These are phyloP conservation scores for Colletotrichum orbiculare DNA, from an alignment of 2,329 filamentous ascomycete genomes.

Conservation along the genomic window DNA sequence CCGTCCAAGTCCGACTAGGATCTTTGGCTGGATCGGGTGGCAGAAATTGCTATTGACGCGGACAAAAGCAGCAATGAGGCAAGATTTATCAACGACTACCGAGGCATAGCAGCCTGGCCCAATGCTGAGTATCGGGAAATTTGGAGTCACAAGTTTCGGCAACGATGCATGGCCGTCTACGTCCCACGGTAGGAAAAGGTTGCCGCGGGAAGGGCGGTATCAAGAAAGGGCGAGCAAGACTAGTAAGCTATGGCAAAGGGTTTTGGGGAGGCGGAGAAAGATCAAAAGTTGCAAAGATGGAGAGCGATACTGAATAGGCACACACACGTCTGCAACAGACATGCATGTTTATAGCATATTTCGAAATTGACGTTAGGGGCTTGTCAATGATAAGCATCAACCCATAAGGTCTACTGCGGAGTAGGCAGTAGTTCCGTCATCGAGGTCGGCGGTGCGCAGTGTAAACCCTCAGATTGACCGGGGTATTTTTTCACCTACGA, in stretches of 20 bases:
- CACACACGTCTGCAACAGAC: background rate
- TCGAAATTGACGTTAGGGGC: no score
- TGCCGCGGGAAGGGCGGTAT: slow-evolving; percentile 53
- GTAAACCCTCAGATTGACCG: no score
- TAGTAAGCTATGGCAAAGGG: slow-evolving; percentile 75
- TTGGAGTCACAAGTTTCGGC: slow-evolving; percentile 63
- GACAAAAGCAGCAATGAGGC: slow-evolving; percentile 69
- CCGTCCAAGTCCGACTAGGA: slow-evolving; percentile 67
- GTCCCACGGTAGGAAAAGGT: slow-evolving; percentile 59
- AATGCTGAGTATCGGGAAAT: slow-evolving; percentile 70
- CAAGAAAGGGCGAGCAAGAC: slow-evolving; percentile 70
- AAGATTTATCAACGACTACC: slow-evolving; percentile 74
- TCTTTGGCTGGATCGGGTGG: slow-evolving; percentile 69
- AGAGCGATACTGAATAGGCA: background rate
- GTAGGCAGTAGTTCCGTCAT: no score
- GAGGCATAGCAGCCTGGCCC: slow-evolving; percentile 63
- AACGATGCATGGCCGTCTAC: slow-evolving; percentile 69
- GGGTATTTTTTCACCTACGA: no score
- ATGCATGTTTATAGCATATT: no score
- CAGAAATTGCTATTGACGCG: slow-evolving; percentile 70
- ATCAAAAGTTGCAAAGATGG: background rate
- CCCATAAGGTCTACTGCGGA: no score
- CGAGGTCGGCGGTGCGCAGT: no score
- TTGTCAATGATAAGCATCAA: no score
- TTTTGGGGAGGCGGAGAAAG: slow-evolving; percentile 54